These are phyloP conservation scores for Curvularia eragrostidis DNA, from an alignment of 2,329 filamentous ascomycete genomes.

Conservation along the genomic window DNA sequence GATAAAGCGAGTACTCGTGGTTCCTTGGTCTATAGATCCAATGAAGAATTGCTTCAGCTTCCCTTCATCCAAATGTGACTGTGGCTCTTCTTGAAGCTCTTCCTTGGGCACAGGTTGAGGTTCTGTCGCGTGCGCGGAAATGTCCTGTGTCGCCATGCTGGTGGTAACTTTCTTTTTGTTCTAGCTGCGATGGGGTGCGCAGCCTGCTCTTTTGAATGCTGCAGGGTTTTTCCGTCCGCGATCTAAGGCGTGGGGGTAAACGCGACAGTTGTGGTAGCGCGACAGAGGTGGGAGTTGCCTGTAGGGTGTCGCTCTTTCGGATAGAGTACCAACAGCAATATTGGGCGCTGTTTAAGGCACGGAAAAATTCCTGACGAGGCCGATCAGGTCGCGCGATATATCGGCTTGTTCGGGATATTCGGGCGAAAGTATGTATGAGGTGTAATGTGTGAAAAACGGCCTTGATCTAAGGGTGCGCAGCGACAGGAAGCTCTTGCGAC, in stretches of 20 bases:
- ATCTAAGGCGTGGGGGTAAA: slow-evolving; percentile 17
- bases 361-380: slow-evolving; percentile 16
- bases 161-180: background rate
- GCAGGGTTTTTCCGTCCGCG: slow-evolving; percentile 26
- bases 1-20: slow-evolving; percentile 86
- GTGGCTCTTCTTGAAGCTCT: slow-evolving; percentile 27
- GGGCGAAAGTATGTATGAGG: slow-evolving; percentile 4
- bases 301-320: slow-evolving; percentile 1
- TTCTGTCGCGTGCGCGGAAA: slow-evolving; percentile 33
- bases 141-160: slow-evolving; percentile 39
- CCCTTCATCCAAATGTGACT: slow-evolving; percentile 41
- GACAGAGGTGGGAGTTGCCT: slow-evolving; percentile 21
- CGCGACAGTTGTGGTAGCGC: slow-evolving; percentile 24
- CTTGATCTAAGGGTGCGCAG: slow-evolving; percentile 27
- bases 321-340: slow-evolving; percentile 3
- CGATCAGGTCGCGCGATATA: slow-evolving; percentile 3
- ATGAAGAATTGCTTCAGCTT: slow-evolving; percentile 69
- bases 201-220: slow-evolving; percentile 9
- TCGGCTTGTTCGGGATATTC: slow-evolving; percentile 4
- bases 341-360: slow-evolving; percentile 4
- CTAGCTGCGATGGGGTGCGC: background rate
- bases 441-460: slow-evolving; percentile 17
- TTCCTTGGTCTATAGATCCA: slow-evolving; percentile 89
- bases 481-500: slow-evolving; percentile 25
- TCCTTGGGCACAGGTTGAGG: slow-evolving; percentile 46